These are phyloP conservation scores for Solanum dulcamara DNA, from an alignment of 257 asterid genomes.

Conservation along the genomic window DNA sequence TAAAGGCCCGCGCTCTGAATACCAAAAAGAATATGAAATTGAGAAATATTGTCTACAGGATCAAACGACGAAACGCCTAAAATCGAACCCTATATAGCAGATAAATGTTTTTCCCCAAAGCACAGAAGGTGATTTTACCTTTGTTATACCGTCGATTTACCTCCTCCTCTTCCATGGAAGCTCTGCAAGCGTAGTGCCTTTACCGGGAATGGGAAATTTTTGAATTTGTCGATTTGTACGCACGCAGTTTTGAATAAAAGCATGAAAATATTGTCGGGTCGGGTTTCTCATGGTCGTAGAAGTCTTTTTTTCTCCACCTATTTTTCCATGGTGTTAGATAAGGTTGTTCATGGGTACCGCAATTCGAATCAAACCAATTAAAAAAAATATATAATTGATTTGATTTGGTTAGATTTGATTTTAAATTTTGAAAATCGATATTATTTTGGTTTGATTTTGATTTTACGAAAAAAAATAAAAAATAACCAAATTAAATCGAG, in stretches of 20 bases:
- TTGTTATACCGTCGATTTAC: conserved; percentile 2
- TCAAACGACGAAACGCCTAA: neutral
- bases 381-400: too few relatives aligned
- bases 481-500: too few relatives aligned
- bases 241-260: neutral
- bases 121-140: conserved; percentile 15
- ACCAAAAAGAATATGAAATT: neutral
- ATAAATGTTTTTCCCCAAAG: neutral
- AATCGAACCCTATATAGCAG: neutral
- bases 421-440: too few relatives aligned
- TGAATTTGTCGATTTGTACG: conserved; percentile 12
- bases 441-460: too few relatives aligned
- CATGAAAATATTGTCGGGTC: neutral
- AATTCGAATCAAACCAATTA: too few relatives aligned
- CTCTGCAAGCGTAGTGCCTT: neutral
- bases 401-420: too few relatives aligned
- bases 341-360: too few relatives aligned
- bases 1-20: conserved; percentile 4
- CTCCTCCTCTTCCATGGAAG: conserved; percentile 24
- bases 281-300: neutral
- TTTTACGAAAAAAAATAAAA: too few relatives aligned
- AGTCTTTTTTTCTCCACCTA: neutral
- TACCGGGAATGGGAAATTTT: conserved; percentile 43
- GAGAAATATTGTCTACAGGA: neutral
- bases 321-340: neutral